These are phyloP conservation scores for Vaccinium myrtillus DNA, from an alignment of 148 eudicot species.

Conservation along the genomic window DNA sequence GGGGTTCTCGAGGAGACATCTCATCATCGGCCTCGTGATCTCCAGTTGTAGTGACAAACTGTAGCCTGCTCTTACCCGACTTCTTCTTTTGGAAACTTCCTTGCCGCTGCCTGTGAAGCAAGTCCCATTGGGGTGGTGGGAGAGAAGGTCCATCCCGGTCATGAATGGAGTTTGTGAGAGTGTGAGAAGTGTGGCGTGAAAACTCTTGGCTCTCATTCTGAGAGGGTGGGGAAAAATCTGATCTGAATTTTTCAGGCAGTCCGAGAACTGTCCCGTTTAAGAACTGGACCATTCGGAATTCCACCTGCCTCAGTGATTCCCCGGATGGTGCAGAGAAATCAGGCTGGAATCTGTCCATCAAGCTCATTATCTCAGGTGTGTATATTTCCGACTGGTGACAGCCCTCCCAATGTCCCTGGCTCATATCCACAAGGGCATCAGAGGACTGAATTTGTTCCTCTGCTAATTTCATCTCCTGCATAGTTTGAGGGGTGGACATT, in stretches of 20 bases:
- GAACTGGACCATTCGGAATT: constrained; percentile 89
- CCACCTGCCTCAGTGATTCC: constrained; percentile 92
- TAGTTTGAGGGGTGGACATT: neutral
- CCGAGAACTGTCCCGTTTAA: constrained; percentile 58
- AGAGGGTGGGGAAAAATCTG: constrained; percentile 74
- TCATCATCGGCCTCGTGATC: constrained; percentile 85
- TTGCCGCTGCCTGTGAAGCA: constrained; percentile 63
- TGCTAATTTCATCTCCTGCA: constrained; percentile 76
- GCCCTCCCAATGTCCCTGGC: constrained; percentile 97
- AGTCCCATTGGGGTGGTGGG: constrained; percentile 60
- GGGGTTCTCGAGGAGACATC: constrained; percentile 66
- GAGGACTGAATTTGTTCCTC: constrained; percentile 74
- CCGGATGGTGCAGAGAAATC: constrained; percentile 92
- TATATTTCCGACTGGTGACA: constrained; percentile 72
- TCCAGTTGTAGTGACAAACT: constrained; percentile 73
- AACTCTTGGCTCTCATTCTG: constrained; percentile 54
- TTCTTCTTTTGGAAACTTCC: constrained; percentile 55
- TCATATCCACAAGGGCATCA: constrained; percentile 83
- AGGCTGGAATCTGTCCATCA: constrained; percentile 75
- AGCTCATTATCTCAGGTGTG: constrained; percentile 59
- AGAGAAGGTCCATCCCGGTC: constrained; percentile 57
- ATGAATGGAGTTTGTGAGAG: constrained; percentile 32
- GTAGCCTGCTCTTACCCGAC: constrained; percentile 96
- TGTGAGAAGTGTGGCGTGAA: constrained; percentile 41
- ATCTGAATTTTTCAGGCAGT: constrained; percentile 67